Base-by-base conservation (phyloP, 345 rosid genomes). In the Eucalyptus sp. region DNA sequence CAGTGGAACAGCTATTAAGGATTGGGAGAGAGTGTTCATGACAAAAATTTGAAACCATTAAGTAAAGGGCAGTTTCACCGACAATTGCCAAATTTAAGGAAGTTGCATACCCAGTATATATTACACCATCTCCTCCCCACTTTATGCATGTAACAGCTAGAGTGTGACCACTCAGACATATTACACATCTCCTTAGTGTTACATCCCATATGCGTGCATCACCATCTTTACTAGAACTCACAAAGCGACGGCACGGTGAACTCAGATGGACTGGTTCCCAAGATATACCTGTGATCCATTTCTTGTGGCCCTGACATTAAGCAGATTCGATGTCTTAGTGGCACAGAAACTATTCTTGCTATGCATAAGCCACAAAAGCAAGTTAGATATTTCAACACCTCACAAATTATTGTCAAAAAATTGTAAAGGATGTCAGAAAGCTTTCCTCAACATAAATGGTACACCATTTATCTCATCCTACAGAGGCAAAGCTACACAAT, bases 231-330 rank as follows among this genome's bases (percentile, higher is more conserved):
- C 98, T 95, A 88, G 97, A 94, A 94, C 97, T 97, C 84, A 97
- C 99, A 93, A 97, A 98, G 86, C 98, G 97, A 88, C 97, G 95
- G 79, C 97, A 94, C n/a, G 97, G 99, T 90, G 99, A 93, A 84
- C 90, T 98, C 91, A 96, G 95, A 89, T 98, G 99, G 71, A 94
- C 92, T 88, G 99, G 99, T 91, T 98, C 99, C 99, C 97, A 98
- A 22, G 99, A 96, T 90, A 98, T 95, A 76, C 97, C 97, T 76
- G 98, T 97, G 88, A 98, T 97, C 99, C 99, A 98, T 92, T 98
- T 97, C 92, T 96, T 97, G 93, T 98, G 99, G 51, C 99, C 99
- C 99, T 98, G 89, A 88, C 37, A 89, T 29, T 86, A 87, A 81
- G 50, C 50, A 92, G 17, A 90, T 87, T 85, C 48, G 85, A 88